Base-by-base conservation (phyloP, 139 green algal species). In the Spirogloea muscicola region DNA sequence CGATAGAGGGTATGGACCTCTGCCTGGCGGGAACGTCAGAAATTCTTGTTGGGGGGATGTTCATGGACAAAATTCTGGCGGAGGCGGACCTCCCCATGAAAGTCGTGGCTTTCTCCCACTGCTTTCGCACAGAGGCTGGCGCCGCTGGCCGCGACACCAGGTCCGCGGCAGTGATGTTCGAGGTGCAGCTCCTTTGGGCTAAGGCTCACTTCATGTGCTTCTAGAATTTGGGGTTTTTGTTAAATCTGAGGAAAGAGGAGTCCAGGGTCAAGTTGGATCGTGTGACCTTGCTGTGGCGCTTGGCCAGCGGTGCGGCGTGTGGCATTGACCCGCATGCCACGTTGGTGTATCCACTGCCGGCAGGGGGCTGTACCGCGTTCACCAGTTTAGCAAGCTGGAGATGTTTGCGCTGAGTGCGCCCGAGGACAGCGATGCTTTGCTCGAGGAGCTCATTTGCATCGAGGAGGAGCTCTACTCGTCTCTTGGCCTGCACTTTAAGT, bases 321-420 rank as follows among this genome's bases (percentile, higher is more conserved):
- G n/a, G n/a, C n/a, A n/a, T n/a, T n/a, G n/a, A n/a, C n/a, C n/a
- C n/a, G n/a, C n/a, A n/a, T n/a, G n/a, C n/a, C n/a, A n/a, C n/a
- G n/a, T n/a, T n/a, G n/a, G n/a, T n/a, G n/a, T n/a, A n/a, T n/a
- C n/a, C n/a, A 46, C 7, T 37, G 16, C 49, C 1, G 16, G 0
- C 74, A 82, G 76, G 78, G 94, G 94, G 0, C 84, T 99, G 39
- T 99, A 98, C 84, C 84, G 94, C 10, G 89, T 99, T 67, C 94
- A 99, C 79, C 94, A 99, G 83, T 99, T 99, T 85, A 93, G 82
- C 85, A 99, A 99, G 87, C 92, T 97, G 57, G 94, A 98, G 84
- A 94, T 98, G 90, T 98, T 98, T 89, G 90, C 96, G 63, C 25
- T 99, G 42, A 83, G 75, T 81, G 95, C 89, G 0, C 91, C 94